A percentile compares a stretch with the other conserved stretches of the same genome.
phyloP scores from a whole-genome alignment of 768 basidiomycete species.

The Suillus americanus region DNA sequence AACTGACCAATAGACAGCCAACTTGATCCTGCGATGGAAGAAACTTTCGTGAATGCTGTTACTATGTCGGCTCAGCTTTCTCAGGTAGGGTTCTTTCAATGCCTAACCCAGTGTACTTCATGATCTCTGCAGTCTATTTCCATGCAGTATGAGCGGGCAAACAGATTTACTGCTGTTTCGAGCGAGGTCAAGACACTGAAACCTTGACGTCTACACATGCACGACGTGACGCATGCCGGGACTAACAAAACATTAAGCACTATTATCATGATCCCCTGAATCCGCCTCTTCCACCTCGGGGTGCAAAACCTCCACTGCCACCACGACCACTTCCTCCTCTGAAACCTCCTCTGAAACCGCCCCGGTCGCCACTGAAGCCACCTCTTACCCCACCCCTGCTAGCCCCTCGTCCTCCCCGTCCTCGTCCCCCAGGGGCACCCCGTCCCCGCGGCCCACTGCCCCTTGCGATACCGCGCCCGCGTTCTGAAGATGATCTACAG shows the following conservation, averaged over 20 bases:
- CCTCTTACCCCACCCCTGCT: slow-evolving; percentile 38
- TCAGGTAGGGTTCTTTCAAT: slow-evolving; percentile 41
- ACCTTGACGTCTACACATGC: slow-evolving; percentile 28
- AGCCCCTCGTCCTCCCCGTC: slow-evolving; percentile 38
- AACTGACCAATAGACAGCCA: slow-evolving; percentile 18
- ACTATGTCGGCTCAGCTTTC: slow-evolving; percentile 47
- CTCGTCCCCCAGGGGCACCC: slow-evolving; percentile 28
- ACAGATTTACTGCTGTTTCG: slow-evolving; percentile 43
- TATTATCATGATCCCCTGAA: slow-evolving; percentile 48
- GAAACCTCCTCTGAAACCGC: slow-evolving; percentile 47
- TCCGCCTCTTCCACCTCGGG: slow-evolving; percentile 37
- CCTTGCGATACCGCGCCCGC: slow-evolving; percentile 39
- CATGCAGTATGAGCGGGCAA: slow-evolving; percentile 51
- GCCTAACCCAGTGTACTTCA: not conserved
- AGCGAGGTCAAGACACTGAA: slow-evolving; percentile 53
- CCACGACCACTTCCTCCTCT: slow-evolving; percentile 43
- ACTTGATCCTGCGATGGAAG: slow-evolving; percentile 23
- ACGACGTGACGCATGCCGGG: no score
- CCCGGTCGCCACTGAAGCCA: slow-evolving; percentile 35
- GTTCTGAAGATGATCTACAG: slow-evolving; percentile 42
- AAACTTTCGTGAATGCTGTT: slow-evolving; percentile 33
- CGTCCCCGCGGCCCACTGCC: slow-evolving; percentile 27
- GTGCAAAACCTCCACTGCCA: slow-evolving; percentile 27
- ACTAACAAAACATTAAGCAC: not conserved
- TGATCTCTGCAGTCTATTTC: slow-evolving; percentile 39